phyloP scores from a whole-genome alignment of 225 moss, liverwort and hornwort species.

The Climacium dendroides region DNA sequence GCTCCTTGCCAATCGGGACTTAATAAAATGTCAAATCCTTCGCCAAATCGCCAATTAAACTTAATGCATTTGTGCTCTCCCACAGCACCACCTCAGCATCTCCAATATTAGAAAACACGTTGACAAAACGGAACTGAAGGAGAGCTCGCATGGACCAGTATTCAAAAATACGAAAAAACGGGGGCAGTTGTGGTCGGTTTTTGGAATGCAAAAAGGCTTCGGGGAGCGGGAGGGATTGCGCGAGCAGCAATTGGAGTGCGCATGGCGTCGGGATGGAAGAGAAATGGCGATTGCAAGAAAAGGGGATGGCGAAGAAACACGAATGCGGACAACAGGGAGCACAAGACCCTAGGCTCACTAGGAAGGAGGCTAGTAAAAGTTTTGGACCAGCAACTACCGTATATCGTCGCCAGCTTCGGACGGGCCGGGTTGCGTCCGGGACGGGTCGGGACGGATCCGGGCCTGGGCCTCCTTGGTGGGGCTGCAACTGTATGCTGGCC shows the following conservation, averaged over 20 bases:
- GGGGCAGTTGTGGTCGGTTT: background rate
- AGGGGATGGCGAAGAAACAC: background rate
- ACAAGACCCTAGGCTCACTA: constrained; percentile 4
- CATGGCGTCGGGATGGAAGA: background rate
- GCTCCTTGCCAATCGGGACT: background rate
- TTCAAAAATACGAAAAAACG: background rate
- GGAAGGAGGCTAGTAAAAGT: background rate
- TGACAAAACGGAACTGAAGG: background rate
- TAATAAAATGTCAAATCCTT: background rate
- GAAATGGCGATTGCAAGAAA: background rate
- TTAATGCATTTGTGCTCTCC: background rate
- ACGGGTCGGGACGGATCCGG: background rate
- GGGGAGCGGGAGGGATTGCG: background rate
- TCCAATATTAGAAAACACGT: constrained; percentile 1
- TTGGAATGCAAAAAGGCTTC: background rate
- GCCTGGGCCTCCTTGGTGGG: background rate
- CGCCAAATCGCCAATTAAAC: background rate
- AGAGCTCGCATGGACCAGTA: background rate
- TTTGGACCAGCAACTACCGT: background rate
- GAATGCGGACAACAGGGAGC: background rate
- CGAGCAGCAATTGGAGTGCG: background rate
- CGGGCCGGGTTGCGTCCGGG: background rate
- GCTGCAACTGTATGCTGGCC: background rate
- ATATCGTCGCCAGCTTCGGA: background rate
- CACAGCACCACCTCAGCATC: background rate